phyloP scores from a whole-genome alignment of 768 basidiomycete genomes.

The Tylopilus sp. region DNA sequence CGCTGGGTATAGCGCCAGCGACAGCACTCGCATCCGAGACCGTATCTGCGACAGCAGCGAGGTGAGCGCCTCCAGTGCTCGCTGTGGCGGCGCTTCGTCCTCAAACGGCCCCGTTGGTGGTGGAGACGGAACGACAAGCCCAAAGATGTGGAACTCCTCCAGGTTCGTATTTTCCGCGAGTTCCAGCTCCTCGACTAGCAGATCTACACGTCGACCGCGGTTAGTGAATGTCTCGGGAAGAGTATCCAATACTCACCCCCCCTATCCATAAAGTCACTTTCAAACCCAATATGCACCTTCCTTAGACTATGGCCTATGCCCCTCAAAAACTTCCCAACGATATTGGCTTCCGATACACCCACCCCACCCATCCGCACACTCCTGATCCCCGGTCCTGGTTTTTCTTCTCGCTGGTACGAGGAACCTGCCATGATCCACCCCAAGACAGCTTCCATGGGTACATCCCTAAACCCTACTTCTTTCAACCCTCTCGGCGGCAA shows the following conservation, averaged over 20 bases:
- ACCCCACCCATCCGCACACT: constrained; percentile 29
- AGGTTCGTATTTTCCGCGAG: constrained; percentile 25
- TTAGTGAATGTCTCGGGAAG: constrained; percentile 5
- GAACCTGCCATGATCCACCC: constrained; percentile 27
- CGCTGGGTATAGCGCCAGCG: constrained; percentile 30
- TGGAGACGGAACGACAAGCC: constrained; percentile 30
- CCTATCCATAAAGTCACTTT: constrained; percentile 26
- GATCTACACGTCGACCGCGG: constrained; percentile 11
- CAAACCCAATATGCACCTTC: constrained; percentile 29
- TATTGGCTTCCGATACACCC: constrained; percentile 22
- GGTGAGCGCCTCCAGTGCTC: constrained; percentile 24
- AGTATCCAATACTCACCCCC: constrained; percentile 23
- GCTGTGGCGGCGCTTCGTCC: constrained; percentile 4
- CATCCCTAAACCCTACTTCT: constrained; percentile 27
- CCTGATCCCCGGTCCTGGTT: constrained; percentile 10
- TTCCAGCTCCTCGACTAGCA: constrained; percentile 25
- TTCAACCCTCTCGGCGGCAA: constrained; percentile 19
- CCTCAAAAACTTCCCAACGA: constrained; percentile 27
- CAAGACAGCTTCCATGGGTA: constrained; percentile 23
- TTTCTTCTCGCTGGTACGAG: constrained; percentile 8
- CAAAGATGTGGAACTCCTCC: constrained; percentile 31
- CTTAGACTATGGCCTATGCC: constrained; percentile 19
- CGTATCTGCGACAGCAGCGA: constrained; percentile 24
- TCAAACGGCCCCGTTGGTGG: constrained; percentile 24
- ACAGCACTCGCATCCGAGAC: constrained; percentile 30